phyloP scores from a whole-genome alignment of 2,329 filamentous ascomycete genomes.

The Aspergillus pseudoterreus region DNA sequence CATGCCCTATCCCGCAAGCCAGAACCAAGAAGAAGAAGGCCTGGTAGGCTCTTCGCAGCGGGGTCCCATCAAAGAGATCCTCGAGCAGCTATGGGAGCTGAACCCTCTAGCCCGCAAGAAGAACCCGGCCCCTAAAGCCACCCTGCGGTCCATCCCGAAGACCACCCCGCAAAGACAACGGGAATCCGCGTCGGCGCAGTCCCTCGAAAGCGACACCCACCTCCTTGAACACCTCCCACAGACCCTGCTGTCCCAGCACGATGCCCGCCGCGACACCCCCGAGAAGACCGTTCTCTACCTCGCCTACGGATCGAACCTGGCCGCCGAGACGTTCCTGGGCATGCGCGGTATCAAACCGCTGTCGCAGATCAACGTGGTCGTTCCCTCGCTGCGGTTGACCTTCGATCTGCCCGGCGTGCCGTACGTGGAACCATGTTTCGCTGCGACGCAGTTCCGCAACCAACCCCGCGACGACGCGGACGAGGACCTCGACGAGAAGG shows the following conservation, averaged over 20 bases:
- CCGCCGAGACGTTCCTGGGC: slow-evolving; percentile 73
- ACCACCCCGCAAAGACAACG: slow-evolving; percentile 18
- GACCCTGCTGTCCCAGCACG: not conserved
- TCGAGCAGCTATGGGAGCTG: slow-evolving; percentile 12
- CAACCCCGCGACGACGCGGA: slow-evolving; percentile 9
- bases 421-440: slow-evolving; percentile 88
- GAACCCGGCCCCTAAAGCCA: not conserved
- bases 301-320: slow-evolving; percentile 90
- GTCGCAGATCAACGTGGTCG: slow-evolving; percentile 75
- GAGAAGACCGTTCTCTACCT: slow-evolving; percentile 67
- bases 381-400: slow-evolving; percentile 71
- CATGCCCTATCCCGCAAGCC: not conserved
- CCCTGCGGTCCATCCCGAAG: slow-evolving; percentile 10
- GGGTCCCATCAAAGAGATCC: slow-evolving; percentile 2
- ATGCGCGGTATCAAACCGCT: slow-evolving; percentile 75
- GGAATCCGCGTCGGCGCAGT: slow-evolving; percentile 18
- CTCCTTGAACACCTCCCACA: slow-evolving; percentile 17
- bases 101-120: not conserved
- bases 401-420: slow-evolving; percentile 85
- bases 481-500: slow-evolving; percentile 6
- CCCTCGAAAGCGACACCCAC: slow-evolving; percentile 22
- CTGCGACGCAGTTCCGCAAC: slow-evolving; percentile 67
- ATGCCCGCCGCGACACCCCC: slow-evolving; percentile 1
- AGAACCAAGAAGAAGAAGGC: slow-evolving; percentile 2
- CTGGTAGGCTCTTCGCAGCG: not conserved